These are phyloP conservation scores for Colletotrichum cuscutae DNA, from an alignment of 2,329 filamentous ascomycete genomes.

Conservation along the genomic window DNA sequence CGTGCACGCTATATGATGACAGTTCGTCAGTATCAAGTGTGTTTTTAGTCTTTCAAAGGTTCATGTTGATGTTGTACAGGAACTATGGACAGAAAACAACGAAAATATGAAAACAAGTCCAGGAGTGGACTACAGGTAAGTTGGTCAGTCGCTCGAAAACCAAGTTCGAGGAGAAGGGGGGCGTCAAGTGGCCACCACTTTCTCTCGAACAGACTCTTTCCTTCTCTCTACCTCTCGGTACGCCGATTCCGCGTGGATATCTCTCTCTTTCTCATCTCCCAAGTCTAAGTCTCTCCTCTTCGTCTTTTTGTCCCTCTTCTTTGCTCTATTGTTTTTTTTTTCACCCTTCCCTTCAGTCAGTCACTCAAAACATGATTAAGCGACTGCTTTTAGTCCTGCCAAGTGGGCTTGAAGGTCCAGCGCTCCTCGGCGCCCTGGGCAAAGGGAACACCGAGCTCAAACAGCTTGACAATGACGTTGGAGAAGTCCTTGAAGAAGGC, in stretches of 20 bases:
- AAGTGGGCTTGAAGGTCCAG: constrained; percentile 72
- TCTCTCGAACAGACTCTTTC: background rate
- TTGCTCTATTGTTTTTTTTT: background rate
- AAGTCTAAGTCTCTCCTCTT: constrained; percentile 14
- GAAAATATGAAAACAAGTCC: constrained; percentile 22
- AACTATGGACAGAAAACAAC: constrained; percentile 14
- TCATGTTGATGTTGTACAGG: constrained; percentile 26
- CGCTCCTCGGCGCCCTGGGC: constrained; percentile 67
- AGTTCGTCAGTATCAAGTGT: background rate
- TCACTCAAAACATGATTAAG: background rate
- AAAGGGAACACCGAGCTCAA: constrained; percentile 96
- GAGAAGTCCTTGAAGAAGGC: constrained; percentile 95
- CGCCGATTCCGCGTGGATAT: constrained; percentile 22
- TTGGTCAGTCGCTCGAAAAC: constrained; percentile 4
- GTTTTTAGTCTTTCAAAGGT: background rate
- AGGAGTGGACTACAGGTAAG: constrained; percentile 6
- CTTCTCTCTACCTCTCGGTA: constrained; percentile 13
- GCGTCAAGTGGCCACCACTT: background rate
- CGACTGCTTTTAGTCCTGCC: constrained; percentile 20
- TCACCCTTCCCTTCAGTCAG: background rate
- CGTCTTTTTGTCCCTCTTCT: background rate
- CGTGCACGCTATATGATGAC: too few relatives aligned
- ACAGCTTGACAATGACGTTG: constrained; percentile 80
- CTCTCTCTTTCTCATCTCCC: constrained; percentile 6
- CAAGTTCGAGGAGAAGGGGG: background rate